Evolutionary conservation across 805 yeast species (phyloP), one percentile per base, ranked within the genome.

Genomic region (Myxozyma neotropica): DNA sequence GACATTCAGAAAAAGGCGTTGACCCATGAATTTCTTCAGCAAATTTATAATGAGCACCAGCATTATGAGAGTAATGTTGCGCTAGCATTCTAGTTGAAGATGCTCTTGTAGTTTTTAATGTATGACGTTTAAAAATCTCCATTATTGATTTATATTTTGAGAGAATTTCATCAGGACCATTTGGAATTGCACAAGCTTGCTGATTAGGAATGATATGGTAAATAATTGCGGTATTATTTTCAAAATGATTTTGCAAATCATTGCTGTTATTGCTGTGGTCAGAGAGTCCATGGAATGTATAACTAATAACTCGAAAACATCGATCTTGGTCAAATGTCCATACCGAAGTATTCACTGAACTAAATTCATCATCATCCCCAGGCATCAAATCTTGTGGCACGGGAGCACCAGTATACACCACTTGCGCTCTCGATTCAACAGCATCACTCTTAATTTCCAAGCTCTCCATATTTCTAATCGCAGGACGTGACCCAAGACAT

Each of bases 51-150:
- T 19, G 35, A 21, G 27, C 23, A 1, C 53, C 35, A 5, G 53
- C 53, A 24, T 49, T 35, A 21, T 49, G 53, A 7, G 53, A 23
- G 21, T 35, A 49, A 36, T 49, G 42, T 13, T 19, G 53, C 10
- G 53, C 29, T n/a, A 49, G 33, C 15, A 38, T 21, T 2, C 44
- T 39, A 19, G 53, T 35, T 21, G 26, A 4, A n/a, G 42, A 31
- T 35, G n/a, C 52, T 31, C 13, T 31, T 8, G 36, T 31, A 31
- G 8, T 8, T 31, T 31, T 31, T 31, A 31, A 13, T 31, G 36
- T 8, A 13, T 31, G 8, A 8, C 36, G 36, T 31, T 13, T 31
- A 31, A 31, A 31, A 8, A 31, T 31, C 8, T 13, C 12, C 8
- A 31, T 8, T 8, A 8, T 31, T 13, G 8, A 13, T 13, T 31